Conservation (phyloP, 2,329 filamentous ascomycete genomes). For the Curvularia spicifera region DNA sequence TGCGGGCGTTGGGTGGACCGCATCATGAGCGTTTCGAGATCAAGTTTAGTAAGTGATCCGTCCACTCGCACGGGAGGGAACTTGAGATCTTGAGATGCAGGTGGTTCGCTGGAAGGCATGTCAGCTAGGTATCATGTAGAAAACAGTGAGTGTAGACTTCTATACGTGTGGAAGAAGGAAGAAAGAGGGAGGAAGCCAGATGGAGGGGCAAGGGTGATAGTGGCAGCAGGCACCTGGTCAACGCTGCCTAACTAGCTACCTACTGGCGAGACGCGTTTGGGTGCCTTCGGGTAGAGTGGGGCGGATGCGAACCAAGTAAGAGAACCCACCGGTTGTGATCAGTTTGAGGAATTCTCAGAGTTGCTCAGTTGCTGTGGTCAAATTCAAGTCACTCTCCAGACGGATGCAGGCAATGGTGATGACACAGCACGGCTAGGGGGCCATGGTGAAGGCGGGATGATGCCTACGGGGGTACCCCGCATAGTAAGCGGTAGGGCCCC, state of each 20-base stretch:
- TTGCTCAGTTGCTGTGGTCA: not conserved
- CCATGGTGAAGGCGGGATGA: conserved; percentile 14
- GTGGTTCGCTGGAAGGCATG: conserved; percentile 39
- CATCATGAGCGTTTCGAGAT: conserved; percentile 47
- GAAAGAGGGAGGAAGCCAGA: not conserved
- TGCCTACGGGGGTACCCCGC: conserved; percentile 14
- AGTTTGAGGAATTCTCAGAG: not conserved
- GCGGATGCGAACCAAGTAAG: conserved; percentile 9
- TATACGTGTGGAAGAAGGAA: conserved; percentile 17
- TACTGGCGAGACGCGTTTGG: conserved; percentile 29
- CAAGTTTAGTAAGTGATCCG: conserved; percentile 39
- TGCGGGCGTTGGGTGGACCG: conserved; percentile 36
- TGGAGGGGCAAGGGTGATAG: conserved; percentile 19
- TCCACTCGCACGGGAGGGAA: conserved; percentile 43
- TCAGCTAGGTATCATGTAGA: conserved; percentile 32
- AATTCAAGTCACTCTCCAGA: not conserved
- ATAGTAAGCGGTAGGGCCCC: conserved; percentile 19
- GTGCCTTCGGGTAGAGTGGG: conserved; percentile 11
- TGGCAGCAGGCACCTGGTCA: conserved; percentile 23
- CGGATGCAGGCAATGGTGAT: conserved; percentile 4
- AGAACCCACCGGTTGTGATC: conserved; percentile 11
- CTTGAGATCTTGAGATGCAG: conserved; percentile 37
- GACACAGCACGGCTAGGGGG: conserved; percentile 12
- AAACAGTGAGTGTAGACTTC: conserved; percentile 9
- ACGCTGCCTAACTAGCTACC: conserved; percentile 35